Evolutionary conservation across 2,329 filamentous ascomycete genomes (phyloP).

Genomic region (Teratosphaeriaceae sp.): DNA sequence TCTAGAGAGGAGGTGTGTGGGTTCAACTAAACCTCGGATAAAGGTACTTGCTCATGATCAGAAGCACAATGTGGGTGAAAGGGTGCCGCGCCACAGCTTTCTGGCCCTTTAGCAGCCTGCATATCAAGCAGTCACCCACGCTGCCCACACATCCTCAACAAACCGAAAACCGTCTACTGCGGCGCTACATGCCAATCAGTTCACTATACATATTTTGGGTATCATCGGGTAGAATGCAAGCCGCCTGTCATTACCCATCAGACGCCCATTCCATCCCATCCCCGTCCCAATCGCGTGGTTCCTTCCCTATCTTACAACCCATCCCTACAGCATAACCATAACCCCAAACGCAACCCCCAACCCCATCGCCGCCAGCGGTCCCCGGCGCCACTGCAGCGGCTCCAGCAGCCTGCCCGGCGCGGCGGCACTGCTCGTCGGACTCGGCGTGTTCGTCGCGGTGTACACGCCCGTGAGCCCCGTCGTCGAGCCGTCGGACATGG

Average conservation of each 20-base stretch:
- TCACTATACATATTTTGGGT: not conserved
- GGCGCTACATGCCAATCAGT: not conserved
- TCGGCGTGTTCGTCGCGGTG: constrained; percentile 32
- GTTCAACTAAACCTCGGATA: too few species aligned
- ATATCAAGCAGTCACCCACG: too few species aligned
- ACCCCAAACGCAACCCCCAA: constrained; percentile 3
- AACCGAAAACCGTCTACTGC: too few species aligned
- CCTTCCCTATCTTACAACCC: too few species aligned
- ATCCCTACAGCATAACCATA: constrained; percentile 7
- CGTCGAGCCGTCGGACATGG: constrained; percentile 9
- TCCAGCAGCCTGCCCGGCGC: constrained; percentile 1
- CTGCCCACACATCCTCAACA: too few species aligned
- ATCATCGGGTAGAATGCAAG: not conserved
- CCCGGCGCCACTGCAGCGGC: not conserved
- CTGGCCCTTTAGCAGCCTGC: too few species aligned
- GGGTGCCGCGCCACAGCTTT: too few species aligned
- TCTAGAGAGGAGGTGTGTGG: too few species aligned
- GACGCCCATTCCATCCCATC: not conserved
- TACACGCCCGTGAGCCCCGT: constrained; percentile 30
- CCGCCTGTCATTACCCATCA: not conserved
- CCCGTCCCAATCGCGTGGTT: not conserved
- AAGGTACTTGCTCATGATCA: too few species aligned
- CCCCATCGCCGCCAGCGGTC: not conserved
- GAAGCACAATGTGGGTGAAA: too few species aligned
- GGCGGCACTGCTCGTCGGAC: constrained; percentile 5